Evolutionary conservation across 352 stramenopile species (phyloP).

Genomic region (Phytophthora palmivora): DNA sequence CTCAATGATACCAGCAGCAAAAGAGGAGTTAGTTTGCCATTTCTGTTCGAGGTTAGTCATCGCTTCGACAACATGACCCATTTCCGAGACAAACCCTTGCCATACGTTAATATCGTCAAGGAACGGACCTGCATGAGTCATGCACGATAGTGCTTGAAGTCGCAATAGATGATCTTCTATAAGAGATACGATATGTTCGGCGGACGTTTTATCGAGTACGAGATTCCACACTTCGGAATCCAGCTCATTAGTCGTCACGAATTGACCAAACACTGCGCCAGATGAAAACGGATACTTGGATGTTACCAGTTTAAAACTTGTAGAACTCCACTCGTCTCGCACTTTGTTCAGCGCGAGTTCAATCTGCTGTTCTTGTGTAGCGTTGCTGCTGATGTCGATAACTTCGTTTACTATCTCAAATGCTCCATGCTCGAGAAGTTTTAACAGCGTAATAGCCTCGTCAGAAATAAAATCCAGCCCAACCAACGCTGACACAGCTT

Average conservation of each 20-base stretch:
- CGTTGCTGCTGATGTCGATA: conserved; percentile 69
- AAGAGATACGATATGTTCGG: conserved; percentile 55
- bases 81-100: conserved; percentile 55
- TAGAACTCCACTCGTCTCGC: conserved; percentile 51
- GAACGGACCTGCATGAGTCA: conserved; percentile 57
- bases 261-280: conserved; percentile 6
- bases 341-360: conserved; percentile 60
- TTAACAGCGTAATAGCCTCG: conserved; percentile 71
- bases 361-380: conserved; percentile 71
- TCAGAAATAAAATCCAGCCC: conserved; percentile 56
- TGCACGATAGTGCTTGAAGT: conserved; percentile 56
- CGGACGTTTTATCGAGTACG: conserved; percentile 43
- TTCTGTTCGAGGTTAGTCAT: conserved; percentile 47
- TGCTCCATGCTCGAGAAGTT: conserved; percentile 72
- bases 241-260: conserved; percentile 1
- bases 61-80: conserved; percentile 47
- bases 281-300: conserved; percentile 15
- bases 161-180: conserved; percentile 69
- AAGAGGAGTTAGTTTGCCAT: conserved; percentile 59
- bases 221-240: conserved; percentile 13
- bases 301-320: conserved; percentile 56
- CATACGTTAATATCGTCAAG: conserved; percentile 50
- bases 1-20: conserved; percentile 59
- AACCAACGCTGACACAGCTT: conserved; percentile 58
- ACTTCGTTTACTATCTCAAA: conserved; percentile 61